These are phyloP conservation scores for Pythium phragmitis DNA, from an alignment of 352 stramenopile species.

Conservation along the genomic window DNA sequence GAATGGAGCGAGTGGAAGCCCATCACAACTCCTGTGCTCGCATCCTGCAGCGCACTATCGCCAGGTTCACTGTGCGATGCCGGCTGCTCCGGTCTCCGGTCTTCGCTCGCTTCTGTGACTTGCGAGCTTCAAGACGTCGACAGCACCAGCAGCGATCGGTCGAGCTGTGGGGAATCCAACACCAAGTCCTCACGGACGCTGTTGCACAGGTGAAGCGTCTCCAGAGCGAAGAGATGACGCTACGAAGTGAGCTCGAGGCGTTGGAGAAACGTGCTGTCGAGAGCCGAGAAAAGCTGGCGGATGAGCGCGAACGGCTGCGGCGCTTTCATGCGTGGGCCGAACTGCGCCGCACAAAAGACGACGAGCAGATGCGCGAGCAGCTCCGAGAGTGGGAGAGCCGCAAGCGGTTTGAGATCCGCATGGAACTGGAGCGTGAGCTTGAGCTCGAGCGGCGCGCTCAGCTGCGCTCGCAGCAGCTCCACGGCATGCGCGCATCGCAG, in stretches of 20 bases:
- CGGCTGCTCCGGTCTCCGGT: conserved; percentile 30
- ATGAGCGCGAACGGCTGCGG: conserved; percentile 48
- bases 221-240: conserved; percentile 25
- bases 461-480: conserved; percentile 23
- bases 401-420: conserved; percentile 53
- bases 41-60: conserved; percentile 48
- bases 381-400: conserved; percentile 41
- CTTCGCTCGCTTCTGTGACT: conserved; percentile 25
- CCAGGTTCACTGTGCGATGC: conserved; percentile 26
- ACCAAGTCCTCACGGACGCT: background rate
- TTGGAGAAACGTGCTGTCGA: conserved; percentile 32
- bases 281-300: conserved; percentile 22
- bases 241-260: conserved; percentile 32
- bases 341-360: conserved; percentile 49
- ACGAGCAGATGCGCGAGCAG: conserved; percentile 34
- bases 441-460: conserved; percentile 42
- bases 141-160: background rate
- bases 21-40: conserved; percentile 36
- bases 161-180: background rate
- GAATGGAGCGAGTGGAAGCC: conserved; percentile 31
- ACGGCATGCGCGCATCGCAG: background rate
- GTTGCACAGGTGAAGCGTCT: conserved; percentile 27
- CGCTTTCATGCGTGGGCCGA: conserved; percentile 49
- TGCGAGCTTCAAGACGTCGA: background rate
- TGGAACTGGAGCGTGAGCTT: conserved; percentile 65